phyloP scores from a whole-genome alignment of 345 rosid genomes.

The Eucalyptus urophylla region DNA sequence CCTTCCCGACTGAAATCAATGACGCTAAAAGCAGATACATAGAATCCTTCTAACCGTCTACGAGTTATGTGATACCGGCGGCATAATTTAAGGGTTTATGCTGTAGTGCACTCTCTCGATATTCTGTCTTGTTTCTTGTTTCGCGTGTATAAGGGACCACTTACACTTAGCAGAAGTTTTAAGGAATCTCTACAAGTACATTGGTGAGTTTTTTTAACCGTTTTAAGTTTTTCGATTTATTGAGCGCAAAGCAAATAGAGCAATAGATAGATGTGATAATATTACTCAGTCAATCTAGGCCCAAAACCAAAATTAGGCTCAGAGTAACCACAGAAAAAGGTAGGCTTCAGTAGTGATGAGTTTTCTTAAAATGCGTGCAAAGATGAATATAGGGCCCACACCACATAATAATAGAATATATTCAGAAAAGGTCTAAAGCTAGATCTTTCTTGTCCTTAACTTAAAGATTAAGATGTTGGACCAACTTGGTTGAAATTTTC shows the following conservation, averaged over 20 bases:
- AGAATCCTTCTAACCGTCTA: background rate
- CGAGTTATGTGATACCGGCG: background rate
- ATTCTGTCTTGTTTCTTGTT: background rate
- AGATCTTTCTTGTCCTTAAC: background rate
- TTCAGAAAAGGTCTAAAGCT: background rate
- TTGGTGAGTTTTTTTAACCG: background rate
- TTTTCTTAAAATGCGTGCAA: background rate
- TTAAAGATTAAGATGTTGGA: background rate
- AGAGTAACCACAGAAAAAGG: background rate
- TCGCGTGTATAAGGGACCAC: background rate
- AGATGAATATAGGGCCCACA: background rate
- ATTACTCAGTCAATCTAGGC: background rate
- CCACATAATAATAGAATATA: background rate
- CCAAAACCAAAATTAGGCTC: background rate
- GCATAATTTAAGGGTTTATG: background rate
- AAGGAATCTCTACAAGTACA: background rate
- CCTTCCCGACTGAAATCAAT: background rate
- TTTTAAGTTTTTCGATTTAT: background rate
- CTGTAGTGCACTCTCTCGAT: background rate
- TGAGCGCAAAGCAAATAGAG: background rate
- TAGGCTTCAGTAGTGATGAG: background rate
- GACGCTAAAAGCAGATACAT: background rate
- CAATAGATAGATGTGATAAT: background rate
- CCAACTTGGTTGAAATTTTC: background rate
- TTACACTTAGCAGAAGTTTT: background rate